A percentile compares a stretch with the other conserved stretches of the same genome.
Evolutionary conservation across 108 stramenopile genomes (phyloP).

Genomic region (Stephanodiscus triporus): DNA sequence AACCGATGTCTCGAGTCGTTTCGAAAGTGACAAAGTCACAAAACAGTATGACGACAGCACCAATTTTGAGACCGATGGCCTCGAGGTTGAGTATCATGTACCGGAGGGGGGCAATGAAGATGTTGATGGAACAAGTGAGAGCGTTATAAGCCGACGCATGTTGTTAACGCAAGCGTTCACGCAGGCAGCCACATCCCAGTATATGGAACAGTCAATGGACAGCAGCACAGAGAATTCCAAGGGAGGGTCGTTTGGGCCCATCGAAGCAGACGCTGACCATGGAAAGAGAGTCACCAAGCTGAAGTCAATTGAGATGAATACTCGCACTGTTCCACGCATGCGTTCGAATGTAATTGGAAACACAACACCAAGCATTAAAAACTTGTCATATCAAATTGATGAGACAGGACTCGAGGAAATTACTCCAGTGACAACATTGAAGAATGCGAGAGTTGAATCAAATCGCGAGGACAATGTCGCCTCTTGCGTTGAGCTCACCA

Average conservation of each 20-base stretch:
- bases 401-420: not conserved
- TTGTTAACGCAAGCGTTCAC: not conserved
- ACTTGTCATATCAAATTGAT: not conserved
- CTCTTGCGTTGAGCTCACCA: conserved; percentile 2
- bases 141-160: not conserved
- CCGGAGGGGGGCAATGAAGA: not conserved
- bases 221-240: not conserved
- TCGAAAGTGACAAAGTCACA: not conserved
- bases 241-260: not conserved
- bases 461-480: not conserved
- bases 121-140: not conserved
- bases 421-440: too few relatives aligned
- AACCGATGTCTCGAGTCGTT: not conserved
- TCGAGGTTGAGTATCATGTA: conserved; percentile 2
- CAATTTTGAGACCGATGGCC: not conserved
- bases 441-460: not conserved
- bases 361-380: not conserved
- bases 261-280: not conserved
- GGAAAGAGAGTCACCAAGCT: not conserved
- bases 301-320: conserved; percentile 2
- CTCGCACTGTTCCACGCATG: not conserved
- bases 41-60: not conserved
- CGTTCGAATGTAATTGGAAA: not conserved
- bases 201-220: not conserved
- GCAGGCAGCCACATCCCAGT: not conserved